A percentile compares a stretch with the other conserved stretches of the same genome.
phyloP scores from a whole-genome alignment of 805 yeast species.

The Metahyphopichia silvanorum region DNA sequence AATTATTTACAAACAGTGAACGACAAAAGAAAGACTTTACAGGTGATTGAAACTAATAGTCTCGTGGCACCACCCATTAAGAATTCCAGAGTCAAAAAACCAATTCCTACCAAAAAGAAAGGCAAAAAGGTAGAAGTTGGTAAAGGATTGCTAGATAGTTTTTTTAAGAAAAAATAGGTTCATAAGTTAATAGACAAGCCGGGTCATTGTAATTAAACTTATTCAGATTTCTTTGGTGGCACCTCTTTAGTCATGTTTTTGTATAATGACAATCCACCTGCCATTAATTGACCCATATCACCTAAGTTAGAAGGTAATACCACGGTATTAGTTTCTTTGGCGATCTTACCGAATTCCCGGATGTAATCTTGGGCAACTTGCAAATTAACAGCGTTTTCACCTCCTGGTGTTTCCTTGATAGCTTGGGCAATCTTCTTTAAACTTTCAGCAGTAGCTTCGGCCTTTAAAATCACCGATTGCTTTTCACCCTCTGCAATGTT shows the following conservation, averaged over 20 bases:
- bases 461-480: conserved; percentile 59
- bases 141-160: conserved; percentile 68
- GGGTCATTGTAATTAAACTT: too few species aligned
- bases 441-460: conserved; percentile 74
- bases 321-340: conserved; percentile 76
- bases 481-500: conserved; percentile 84
- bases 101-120: conserved; percentile 24
- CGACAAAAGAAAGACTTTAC: conserved; percentile 17
- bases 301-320: conserved; percentile 75
- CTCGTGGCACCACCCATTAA: conserved; percentile 15
- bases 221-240: conserved; percentile 5
- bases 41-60: conserved; percentile 24
- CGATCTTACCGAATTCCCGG: conserved; percentile 76
- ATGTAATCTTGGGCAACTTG: conserved; percentile 84
- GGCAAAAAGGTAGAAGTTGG: conserved; percentile 48
- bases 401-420: conserved; percentile 64
- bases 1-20: conserved; percentile 12
- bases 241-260: conserved; percentile 40
- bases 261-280: conserved; percentile 72
- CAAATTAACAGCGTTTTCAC: conserved; percentile 70
- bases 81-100: conserved; percentile 18
- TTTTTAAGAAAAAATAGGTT: conserved; percentile 45
- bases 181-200: conserved; percentile 4
- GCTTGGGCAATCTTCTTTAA: conserved; percentile 63
- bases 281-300: conserved; percentile 71